These are phyloP conservation scores for Cryptococcus maquisensis DNA, from an alignment of 1,284 basidiomycete species.

Conservation along the genomic window DNA sequence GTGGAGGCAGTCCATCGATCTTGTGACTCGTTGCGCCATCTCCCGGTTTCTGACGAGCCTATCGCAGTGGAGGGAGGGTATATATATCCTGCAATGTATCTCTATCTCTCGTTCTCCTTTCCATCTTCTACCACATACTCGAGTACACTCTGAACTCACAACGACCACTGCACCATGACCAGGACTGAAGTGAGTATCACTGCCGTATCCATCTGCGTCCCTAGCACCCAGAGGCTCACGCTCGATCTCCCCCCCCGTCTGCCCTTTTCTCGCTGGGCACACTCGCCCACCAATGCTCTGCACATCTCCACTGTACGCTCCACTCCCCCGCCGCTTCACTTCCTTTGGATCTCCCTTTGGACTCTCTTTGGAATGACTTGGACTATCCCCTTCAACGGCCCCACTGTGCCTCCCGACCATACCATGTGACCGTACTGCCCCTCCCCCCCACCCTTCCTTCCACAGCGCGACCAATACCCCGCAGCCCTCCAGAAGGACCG, in stretches of 20 bases:
- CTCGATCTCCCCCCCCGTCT: too few species aligned
- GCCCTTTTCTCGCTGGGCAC: background rate
- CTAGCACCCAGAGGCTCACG: too few species aligned
- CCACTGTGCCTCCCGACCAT: background rate
- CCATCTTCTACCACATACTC: background rate
- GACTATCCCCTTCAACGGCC: background rate
- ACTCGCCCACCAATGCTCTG: background rate
- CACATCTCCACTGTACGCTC: background rate
- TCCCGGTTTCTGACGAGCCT: background rate
- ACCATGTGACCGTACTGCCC: background rate
- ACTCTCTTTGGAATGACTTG: background rate
- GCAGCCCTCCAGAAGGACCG: conserved; percentile 69
- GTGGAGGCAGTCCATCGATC: too few species aligned
- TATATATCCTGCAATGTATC: background rate
- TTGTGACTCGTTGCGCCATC: too few species aligned
- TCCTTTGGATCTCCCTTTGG: background rate
- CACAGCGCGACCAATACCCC: conserved; percentile 58
- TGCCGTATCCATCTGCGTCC: background rate
- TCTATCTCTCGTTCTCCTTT: background rate
- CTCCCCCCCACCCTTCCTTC: background rate
- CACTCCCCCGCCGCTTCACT: background rate
- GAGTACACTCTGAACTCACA: too few species aligned
- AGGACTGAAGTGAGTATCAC: conserved; percentile 27
- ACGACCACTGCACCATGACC: conserved; percentile 19
- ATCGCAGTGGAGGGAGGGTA: too few species aligned